Conservation (phyloP, 1,284 basidiomycete genomes). For the Apiotrichum gamsii region DNA sequence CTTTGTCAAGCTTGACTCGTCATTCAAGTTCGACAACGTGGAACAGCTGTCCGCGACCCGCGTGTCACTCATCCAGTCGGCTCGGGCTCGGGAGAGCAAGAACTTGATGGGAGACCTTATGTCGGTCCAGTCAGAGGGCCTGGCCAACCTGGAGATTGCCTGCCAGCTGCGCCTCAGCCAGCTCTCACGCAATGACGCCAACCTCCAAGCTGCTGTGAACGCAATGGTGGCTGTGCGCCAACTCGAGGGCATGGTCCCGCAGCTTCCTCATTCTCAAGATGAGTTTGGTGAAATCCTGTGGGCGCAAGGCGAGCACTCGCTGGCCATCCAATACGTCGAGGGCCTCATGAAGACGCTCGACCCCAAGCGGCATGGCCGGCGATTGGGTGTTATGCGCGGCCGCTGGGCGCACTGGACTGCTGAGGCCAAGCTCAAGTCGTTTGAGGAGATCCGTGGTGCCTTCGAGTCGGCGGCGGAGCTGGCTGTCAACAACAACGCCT, state of each 20-base stretch:
- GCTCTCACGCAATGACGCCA: slow-evolving; percentile 63
- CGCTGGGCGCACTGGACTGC: slow-evolving; percentile 79
- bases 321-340: slow-evolving; percentile 68
- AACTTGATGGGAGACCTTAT: slow-evolving; percentile 59
- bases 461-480: slow-evolving; percentile 51
- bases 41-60: slow-evolving; percentile 78
- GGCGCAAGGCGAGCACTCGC: slow-evolving; percentile 73
- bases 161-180: slow-evolving; percentile 68
- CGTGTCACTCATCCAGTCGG: slow-evolving; percentile 67
- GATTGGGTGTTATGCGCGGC: slow-evolving; percentile 7
- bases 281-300: slow-evolving; percentile 89
- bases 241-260: slow-evolving; percentile 50
- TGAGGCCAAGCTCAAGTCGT: slow-evolving; percentile 74
- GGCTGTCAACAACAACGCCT: slow-evolving; percentile 1
- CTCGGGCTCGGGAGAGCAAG: slow-evolving; percentile 57
- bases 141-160: slow-evolving; percentile 61
- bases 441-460: slow-evolving; percentile 66
- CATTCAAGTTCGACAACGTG: slow-evolving; percentile 68
- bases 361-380: not conserved
- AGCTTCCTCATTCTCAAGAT: slow-evolving; percentile 49
- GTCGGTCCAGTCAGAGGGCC: slow-evolving; percentile 53
- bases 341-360: not conserved
- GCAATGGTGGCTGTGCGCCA: slow-evolving; percentile 68
- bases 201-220: slow-evolving; percentile 78
- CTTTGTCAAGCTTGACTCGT: slow-evolving; percentile 53